phyloP scores from a whole-genome alignment of 306 rosid genomes.

The Prunus fruticosa region DNA sequence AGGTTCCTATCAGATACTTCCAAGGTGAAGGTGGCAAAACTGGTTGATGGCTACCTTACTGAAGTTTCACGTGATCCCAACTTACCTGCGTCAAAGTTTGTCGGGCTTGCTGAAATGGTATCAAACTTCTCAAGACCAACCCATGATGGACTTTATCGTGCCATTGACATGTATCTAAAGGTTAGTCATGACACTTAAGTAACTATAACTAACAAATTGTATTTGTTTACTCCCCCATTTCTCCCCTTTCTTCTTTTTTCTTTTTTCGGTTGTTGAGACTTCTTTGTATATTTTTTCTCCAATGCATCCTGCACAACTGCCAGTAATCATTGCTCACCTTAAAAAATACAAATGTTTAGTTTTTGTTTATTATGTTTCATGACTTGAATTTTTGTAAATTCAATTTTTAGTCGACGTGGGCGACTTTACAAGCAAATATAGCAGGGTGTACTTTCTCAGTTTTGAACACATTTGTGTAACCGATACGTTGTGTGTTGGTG shows the following conservation, averaged over 20 bases:
- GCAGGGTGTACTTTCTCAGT: not conserved
- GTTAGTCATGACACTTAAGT: slow-evolving; percentile 27
- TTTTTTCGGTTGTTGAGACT: not conserved
- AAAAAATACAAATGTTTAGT: not conserved
- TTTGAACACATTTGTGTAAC: not conserved
- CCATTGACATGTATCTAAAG: slow-evolving; percentile 87
- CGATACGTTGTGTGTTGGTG: slow-evolving; percentile 15
- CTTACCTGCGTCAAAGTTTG: slow-evolving; percentile 53
- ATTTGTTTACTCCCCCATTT: not conserved
- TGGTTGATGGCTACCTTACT: slow-evolving; percentile 81
- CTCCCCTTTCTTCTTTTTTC: not conserved
- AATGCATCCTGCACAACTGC: not conserved
- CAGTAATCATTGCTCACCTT: not conserved
- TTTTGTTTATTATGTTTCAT: not conserved
- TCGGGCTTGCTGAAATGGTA: slow-evolving; percentile 60
- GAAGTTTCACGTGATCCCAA: slow-evolving; percentile 76
- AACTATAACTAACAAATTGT: not conserved
- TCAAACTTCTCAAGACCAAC: slow-evolving; percentile 66
- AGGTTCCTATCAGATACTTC: slow-evolving; percentile 50
- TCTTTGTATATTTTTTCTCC: not conserved
- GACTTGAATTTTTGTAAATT: not conserved
- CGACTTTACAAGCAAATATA: not conserved
- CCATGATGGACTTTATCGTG: slow-evolving; percentile 88
- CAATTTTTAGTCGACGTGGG: not conserved
- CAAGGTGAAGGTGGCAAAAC: slow-evolving; percentile 69